phyloP scores from a whole-genome alignment of 768 basidiomycete species.

The Sporobolomyces roseus region DNA sequence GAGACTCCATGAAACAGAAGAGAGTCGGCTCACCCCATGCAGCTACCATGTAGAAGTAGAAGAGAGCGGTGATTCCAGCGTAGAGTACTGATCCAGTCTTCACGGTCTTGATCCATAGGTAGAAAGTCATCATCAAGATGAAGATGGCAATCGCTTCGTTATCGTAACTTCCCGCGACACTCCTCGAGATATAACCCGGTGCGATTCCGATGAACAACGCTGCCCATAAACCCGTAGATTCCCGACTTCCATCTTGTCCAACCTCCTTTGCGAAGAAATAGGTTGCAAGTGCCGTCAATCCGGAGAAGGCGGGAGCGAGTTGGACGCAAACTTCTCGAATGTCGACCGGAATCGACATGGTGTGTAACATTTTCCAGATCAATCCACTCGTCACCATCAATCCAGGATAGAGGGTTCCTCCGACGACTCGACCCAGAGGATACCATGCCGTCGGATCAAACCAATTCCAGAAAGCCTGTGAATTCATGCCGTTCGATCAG shows the following conservation, averaged over 20 bases:
- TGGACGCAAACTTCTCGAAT: slow-evolving; percentile 96
- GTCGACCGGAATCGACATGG: slow-evolving; percentile 89
- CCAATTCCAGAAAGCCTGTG: slow-evolving; percentile 99
- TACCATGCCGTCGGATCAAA: slow-evolving; percentile 99
- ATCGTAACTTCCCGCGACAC: slow-evolving; percentile 97
- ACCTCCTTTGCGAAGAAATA: slow-evolving; percentile 80
- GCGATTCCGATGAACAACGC: slow-evolving; percentile 98
- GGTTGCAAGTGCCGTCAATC: slow-evolving; percentile 70
- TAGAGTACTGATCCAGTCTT: slow-evolving; percentile 90
- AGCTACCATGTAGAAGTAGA: slow-evolving; percentile 99
- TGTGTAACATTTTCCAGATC: slow-evolving; percentile 86
- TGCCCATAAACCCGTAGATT: slow-evolving; percentile 90
- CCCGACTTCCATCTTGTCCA: slow-evolving; percentile 55
- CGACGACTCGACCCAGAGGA: slow-evolving; percentile 94
- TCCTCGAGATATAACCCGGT: slow-evolving; percentile 95
- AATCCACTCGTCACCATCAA: slow-evolving; percentile 97
- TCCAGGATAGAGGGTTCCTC: slow-evolving; percentile 96
- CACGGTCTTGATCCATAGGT: slow-evolving; percentile 90
- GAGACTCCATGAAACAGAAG: neutral
- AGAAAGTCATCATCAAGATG: slow-evolving; percentile 99
- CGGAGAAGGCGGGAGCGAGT: slow-evolving; percentile 93
- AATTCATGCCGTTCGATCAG: slow-evolving; percentile 1
- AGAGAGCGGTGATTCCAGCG: slow-evolving; percentile 83
- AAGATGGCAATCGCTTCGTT: slow-evolving; percentile 99
- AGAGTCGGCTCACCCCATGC: slow-evolving; percentile 74